These are phyloP conservation scores for Geotrichum carabidarum DNA, from an alignment of 1,139 yeast genomes.

Conservation along the genomic window DNA sequence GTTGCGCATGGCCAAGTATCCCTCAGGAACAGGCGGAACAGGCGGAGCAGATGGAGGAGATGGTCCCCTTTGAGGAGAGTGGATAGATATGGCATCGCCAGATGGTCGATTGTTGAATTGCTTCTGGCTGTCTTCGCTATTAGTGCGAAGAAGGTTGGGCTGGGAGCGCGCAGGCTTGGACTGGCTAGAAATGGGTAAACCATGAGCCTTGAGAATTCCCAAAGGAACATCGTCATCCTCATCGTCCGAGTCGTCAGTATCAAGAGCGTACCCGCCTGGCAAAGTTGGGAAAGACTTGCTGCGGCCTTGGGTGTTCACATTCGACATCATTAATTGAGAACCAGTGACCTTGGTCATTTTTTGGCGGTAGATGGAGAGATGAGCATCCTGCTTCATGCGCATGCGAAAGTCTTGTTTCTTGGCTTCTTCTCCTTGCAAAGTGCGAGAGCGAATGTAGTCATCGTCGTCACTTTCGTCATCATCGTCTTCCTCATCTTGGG, in stretches of 20 bases:
- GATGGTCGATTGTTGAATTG: conserved; percentile 4
- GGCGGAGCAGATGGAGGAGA: conserved; percentile 9
- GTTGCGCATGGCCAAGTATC: conserved; percentile 18
- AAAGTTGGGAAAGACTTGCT: background rate
- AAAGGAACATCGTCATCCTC: conserved; percentile 42
- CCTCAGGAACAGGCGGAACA: conserved; percentile 15
- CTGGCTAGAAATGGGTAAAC: conserved; percentile 33
- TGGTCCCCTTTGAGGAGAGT: conserved; percentile 17
- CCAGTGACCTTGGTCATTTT: conserved; percentile 41
- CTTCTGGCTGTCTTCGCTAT: background rate
- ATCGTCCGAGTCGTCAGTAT: conserved; percentile 31
- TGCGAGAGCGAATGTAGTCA: conserved; percentile 6
- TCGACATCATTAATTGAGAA: conserved; percentile 25
- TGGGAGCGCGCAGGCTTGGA: conserved; percentile 26
- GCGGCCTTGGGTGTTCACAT: background rate
- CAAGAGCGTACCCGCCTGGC: conserved; percentile 15
- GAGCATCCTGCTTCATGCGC: conserved; percentile 41
- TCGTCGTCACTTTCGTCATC: conserved; percentile 11
- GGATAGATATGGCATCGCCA: conserved; percentile 17
- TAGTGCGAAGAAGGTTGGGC: conserved; percentile 19
- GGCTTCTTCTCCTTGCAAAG: conserved; percentile 28
- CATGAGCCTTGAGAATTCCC: conserved; percentile 41
- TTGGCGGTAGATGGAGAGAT: conserved; percentile 41
- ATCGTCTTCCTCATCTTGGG: background rate
- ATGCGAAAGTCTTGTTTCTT: conserved; percentile 31